A percentile compares a stretch with the other conserved stretches of the same genome.
Conservation (phyloP, 306 rosid species). For the Vigna reflexopilosa region DNA sequence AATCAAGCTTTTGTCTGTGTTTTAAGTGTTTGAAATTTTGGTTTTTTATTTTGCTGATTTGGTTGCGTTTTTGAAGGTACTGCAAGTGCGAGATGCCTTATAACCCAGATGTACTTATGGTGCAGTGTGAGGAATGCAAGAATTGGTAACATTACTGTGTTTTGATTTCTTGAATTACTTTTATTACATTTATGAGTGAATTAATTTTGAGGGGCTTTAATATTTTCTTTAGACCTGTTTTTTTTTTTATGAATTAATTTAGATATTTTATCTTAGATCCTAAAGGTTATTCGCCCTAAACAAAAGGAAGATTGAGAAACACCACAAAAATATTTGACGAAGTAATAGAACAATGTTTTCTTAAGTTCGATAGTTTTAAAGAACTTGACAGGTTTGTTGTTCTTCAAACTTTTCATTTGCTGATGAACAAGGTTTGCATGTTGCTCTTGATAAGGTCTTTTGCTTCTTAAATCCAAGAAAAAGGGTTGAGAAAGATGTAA, state of each 20-base stretch:
- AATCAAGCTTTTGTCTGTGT: not conserved
- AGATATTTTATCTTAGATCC: not conserved
- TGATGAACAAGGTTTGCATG: not conserved
- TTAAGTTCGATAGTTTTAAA: slow-evolving; percentile 19
- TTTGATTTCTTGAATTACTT: slow-evolving; percentile 37
- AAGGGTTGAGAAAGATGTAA: not conserved
- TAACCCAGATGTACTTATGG: slow-evolving; percentile 92
- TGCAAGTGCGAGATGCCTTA: slow-evolving; percentile 97
- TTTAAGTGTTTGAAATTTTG: not conserved
- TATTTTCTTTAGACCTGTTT: slow-evolving; percentile 8
- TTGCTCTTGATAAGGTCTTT: slow-evolving; percentile 9
- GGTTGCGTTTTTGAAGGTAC: slow-evolving; percentile 57
- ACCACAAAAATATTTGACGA: not conserved
- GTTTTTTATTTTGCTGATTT: slow-evolving; percentile 2
- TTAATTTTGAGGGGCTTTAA: not conserved
- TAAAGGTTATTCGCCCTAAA: slow-evolving; percentile 1
- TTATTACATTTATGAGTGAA: not conserved
- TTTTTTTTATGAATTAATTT: slow-evolving; percentile 11
- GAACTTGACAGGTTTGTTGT: not conserved
- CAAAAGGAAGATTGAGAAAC: not conserved
- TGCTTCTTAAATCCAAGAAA: slow-evolving; percentile 4
- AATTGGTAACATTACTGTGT: slow-evolving; percentile 73
- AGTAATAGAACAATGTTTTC: slow-evolving; percentile 19
- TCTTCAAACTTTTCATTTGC: slow-evolving; percentile 38
- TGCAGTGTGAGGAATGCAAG: slow-evolving; percentile 96